Base-by-base conservation (phyloP, 2,329 filamentous ascomycete genomes). In the Trichoderma hamatum region DNA sequence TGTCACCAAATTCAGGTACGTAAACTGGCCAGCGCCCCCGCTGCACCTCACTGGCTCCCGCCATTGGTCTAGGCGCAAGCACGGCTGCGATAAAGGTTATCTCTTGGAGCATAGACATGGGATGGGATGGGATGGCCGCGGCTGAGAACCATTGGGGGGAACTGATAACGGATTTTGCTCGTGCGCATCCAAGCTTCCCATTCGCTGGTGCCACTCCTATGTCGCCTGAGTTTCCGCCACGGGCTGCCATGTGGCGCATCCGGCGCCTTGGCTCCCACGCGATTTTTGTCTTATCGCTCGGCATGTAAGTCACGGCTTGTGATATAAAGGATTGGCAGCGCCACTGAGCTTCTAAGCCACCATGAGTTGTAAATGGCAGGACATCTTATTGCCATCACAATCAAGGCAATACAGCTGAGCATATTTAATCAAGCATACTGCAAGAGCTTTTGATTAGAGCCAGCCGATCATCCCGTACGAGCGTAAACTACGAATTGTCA, bases 1-100 rank as follows among this genome's bases (percentile, higher is more conserved):
- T 56, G 67, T 76, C 75, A 78, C 71, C 76, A 78, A 79, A 78
- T 80, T 76, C 72, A 74, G 78, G 76, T 79, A 79, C 77, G 78
- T 80, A 80, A 79, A 71, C 68, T 62, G 59, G 19, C 64, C 62
- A 52, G 55, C 70, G 62, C 69, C 52, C 52, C 62, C 46, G 62
- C 51, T 60, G 68, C 68, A 14, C 55, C 67, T 71, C 61, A 71
- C 70, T 70, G 70, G 70, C 62, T 67, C 34, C 36, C 21, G 59
- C 56, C 24, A 54, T 49, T 16, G 36, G 11, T 28, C 58, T 60
- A 28, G 64, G 64, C 64, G 54, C 34, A 21, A 26, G 14, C 16
- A 24, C 55, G 24, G 7, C 21, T 59, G 64, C 43, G 67, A 58
- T 56, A 69, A 68, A 63, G 52, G 54, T 63, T 68, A 68, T 68